A percentile compares a stretch with the other conserved stretches of the same genome.
Conservation (phyloP, 2,329 filamentous ascomycete species). For the Colletotrichum sp. region DNA sequence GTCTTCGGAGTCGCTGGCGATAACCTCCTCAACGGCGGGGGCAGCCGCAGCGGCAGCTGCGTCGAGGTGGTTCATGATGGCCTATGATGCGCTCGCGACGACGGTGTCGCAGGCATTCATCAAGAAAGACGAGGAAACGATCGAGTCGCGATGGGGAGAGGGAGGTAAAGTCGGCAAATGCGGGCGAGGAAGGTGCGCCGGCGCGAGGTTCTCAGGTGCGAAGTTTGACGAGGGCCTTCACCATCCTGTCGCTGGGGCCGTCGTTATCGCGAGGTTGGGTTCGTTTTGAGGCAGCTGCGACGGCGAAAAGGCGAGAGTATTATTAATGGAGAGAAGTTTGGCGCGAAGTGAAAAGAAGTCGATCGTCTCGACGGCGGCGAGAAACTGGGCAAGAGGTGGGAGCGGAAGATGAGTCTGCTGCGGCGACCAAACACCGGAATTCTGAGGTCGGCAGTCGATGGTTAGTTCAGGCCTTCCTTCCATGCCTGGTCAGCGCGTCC, state of each 20-base stretch:
- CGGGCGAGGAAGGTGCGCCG: slow-evolving; percentile 11
- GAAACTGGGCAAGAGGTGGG: background rate
- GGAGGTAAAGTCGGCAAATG: background rate
- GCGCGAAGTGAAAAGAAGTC: background rate
- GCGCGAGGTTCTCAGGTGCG: slow-evolving; percentile 19
- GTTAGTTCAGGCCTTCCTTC: slow-evolving; percentile 6
- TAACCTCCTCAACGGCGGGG: slow-evolving; percentile 12
- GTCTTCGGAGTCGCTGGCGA: slow-evolving; percentile 29
- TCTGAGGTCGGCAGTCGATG: slow-evolving; percentile 14
- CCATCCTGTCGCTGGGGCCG: slow-evolving; percentile 15
- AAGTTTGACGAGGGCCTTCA: slow-evolving; percentile 3
- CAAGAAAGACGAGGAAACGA: background rate
- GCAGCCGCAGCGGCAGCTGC: slow-evolving; percentile 5
- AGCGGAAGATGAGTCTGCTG: background rate
- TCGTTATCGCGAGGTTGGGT: background rate
- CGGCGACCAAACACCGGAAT: slow-evolving; percentile 10
- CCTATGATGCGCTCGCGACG: slow-evolving; percentile 7
- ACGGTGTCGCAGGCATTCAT: background rate
- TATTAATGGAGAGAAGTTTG: background rate
- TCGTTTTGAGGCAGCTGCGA: background rate
- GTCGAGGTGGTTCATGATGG: slow-evolving; percentile 17
- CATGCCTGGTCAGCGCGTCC: slow-evolving; percentile 15
- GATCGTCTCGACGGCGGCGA: background rate
- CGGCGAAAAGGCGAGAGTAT: background rate
- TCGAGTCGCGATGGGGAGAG: background rate